Conservation (phyloP, 2,329 filamentous ascomycete species). For the Cladosporium sp. region DNA sequence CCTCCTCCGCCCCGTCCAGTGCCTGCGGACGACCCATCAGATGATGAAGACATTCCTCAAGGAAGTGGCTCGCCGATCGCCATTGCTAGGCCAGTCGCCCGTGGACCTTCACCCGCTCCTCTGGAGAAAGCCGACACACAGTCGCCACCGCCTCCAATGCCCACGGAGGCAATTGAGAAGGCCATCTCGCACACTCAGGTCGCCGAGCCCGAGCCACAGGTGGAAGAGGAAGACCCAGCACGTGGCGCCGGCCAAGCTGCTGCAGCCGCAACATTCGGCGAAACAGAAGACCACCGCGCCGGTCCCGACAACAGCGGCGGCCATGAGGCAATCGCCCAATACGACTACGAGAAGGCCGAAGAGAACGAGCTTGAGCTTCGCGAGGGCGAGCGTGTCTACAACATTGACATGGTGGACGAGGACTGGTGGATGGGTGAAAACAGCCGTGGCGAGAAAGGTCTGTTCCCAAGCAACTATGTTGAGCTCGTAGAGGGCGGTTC, state of each 20-base stretch:
- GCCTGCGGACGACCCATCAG: conserved; percentile 30
- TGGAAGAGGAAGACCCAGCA: conserved; percentile 50
- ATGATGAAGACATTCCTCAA: conserved; percentile 39
- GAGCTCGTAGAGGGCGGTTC: conserved; percentile 62
- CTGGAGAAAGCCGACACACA: conserved; percentile 50
- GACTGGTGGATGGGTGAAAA: conserved; percentile 99
- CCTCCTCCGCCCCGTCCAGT: conserved; percentile 40
- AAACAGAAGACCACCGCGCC: conserved; percentile 34
- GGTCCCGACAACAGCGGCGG: conserved; percentile 45
- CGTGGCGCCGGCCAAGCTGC: conserved; percentile 52
- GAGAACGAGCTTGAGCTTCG: conserved; percentile 91
- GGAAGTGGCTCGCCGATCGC: conserved; percentile 69
- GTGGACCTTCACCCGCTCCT: conserved; percentile 48
- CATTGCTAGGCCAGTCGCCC: conserved; percentile 78
- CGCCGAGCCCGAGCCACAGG: conserved; percentile 60
- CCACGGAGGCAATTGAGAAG: conserved; percentile 59
- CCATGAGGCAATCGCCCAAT: conserved; percentile 74
- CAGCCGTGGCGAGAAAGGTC: conserved; percentile 71
- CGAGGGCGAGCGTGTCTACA: conserved; percentile 81
- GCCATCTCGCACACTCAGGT: conserved; percentile 62
- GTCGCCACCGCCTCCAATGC: conserved; percentile 53
- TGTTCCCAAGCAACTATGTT: conserved; percentile 98
- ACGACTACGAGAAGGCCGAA: conserved; percentile 96
- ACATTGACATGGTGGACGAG: conserved; percentile 96
- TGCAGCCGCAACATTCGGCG: conserved; percentile 42